These are phyloP conservation scores for Sequoia sempervirens DNA, from an alignment of 75 land plant genomes.

Conservation along the genomic window DNA sequence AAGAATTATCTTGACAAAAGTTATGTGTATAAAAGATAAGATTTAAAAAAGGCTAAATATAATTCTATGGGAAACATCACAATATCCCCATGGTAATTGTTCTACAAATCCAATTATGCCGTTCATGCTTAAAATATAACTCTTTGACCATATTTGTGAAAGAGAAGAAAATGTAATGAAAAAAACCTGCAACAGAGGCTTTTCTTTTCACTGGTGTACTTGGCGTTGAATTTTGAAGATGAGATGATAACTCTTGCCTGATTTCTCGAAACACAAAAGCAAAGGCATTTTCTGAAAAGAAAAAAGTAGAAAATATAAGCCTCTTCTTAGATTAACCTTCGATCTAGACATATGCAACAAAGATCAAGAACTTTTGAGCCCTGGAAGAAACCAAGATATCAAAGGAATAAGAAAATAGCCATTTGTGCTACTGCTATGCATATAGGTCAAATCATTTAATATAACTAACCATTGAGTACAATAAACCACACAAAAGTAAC, in stretches of 20 bases:
- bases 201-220: conserved; percentile 49
- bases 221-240: conserved; percentile 15
- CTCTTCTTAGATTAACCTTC: background rate
- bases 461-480: background rate
- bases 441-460: background rate
- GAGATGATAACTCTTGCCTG: background rate
- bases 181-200: conserved; percentile 27
- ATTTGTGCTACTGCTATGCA: background rate
- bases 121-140: background rate
- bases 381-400: background rate
- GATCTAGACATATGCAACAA: background rate
- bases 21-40: background rate
- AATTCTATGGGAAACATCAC: background rate
- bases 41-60: no score
- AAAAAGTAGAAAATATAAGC: background rate
- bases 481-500: background rate
- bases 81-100: background rate
- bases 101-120: background rate
- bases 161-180: background rate
- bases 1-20: background rate
- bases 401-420: background rate
- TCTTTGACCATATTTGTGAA: background rate
- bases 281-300: conserved; percentile 64
- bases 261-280: conserved; percentile 90
- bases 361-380: background rate